Conservation (phyloP, 225 moss, liverwort and hornwort species). For the Marchantia polymorpha region DNA sequence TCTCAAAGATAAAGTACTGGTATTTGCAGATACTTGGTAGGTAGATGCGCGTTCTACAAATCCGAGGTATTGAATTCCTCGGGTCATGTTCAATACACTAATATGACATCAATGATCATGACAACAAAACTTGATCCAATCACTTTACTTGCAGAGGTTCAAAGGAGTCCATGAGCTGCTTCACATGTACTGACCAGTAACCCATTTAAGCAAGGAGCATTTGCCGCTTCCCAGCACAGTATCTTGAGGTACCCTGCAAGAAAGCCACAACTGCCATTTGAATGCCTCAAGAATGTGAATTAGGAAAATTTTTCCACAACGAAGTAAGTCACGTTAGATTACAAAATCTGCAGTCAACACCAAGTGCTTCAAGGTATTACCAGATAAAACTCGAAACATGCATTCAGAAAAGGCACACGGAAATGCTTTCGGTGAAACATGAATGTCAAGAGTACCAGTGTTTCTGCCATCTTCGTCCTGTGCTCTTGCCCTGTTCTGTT, state of each 20-base stretch:
- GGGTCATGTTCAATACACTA: no score
- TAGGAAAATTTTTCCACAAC: not conserved
- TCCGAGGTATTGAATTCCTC: no score
- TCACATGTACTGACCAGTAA: constrained; percentile 56
- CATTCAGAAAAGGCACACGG: not conserved
- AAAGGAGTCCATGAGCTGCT: not conserved
- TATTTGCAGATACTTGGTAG: no score
- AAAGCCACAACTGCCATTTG: not conserved
- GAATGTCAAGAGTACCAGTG: constrained; percentile 28
- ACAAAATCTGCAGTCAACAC: no score
- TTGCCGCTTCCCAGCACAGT: constrained; percentile 72
- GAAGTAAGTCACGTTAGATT: no score
- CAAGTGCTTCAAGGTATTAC: no score
- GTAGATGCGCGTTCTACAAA: no score
- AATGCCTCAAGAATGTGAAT: not conserved
- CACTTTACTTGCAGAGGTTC: no score
- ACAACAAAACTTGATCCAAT: no score
- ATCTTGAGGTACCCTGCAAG: constrained; percentile 77
- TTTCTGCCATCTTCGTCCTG: constrained; percentile 37
- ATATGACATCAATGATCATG: no score
- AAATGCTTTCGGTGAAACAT: not conserved
- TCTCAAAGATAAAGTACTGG: no score
- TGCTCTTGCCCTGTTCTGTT: constrained; percentile 24
- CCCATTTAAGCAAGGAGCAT: constrained; percentile 71
- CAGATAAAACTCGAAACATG: not conserved